Base-by-base conservation (phyloP, 2,329 filamentous ascomycete species). In the Waltergamsia citrina region DNA sequence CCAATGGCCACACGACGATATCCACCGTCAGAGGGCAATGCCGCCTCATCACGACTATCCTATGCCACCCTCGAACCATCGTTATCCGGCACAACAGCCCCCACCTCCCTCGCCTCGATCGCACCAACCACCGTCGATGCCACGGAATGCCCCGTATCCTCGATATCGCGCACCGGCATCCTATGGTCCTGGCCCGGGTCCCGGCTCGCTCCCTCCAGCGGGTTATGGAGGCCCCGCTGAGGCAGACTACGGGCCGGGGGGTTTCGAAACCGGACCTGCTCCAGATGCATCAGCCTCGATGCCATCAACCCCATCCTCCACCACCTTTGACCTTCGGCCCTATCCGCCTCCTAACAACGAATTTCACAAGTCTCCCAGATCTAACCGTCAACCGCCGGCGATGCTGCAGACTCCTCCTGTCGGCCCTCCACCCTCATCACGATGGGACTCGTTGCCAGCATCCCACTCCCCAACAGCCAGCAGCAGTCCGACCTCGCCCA, bases 371-470 rank as follows among this genome's bases (percentile, higher is more conserved):
- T 20, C 29, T 32, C 18, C 29, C 19, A 22, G 5, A 21, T 32
- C 19, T 7, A 27, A 27, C 12, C 25, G 25, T 15, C 25, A 15
- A 27, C 25, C 25, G 12, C 25, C n/a, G n/a, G n/a, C n/a, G n/a
- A n/a, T n/a, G n/a, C n/a, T n/a, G n/a, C n/a, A n/a, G n/a, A n/a
- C 25, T 27, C 31, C 15, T 9, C 33, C 26, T 11, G 26, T 27
- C 8, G 14, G 14, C 7, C 16, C 33, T 6, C 7, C 14, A 5
- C 14, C 33, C 12, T 35, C 26, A 5, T 21, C 33, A 9, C 33
- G 33, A 6, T 35, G 33, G 33, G 33, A 35, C 33, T 30, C 26
- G 18, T 15, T 30, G 14, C 23, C n/a, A 29, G 20, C 26, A 20
- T 12, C 5, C 25, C 24, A 5, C 21, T 28, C 26, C 17, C 21